These are phyloP conservation scores for Fagopyrum homotropicum DNA, from an alignment of 148 eudicot genomes.

Conservation along the genomic window DNA sequence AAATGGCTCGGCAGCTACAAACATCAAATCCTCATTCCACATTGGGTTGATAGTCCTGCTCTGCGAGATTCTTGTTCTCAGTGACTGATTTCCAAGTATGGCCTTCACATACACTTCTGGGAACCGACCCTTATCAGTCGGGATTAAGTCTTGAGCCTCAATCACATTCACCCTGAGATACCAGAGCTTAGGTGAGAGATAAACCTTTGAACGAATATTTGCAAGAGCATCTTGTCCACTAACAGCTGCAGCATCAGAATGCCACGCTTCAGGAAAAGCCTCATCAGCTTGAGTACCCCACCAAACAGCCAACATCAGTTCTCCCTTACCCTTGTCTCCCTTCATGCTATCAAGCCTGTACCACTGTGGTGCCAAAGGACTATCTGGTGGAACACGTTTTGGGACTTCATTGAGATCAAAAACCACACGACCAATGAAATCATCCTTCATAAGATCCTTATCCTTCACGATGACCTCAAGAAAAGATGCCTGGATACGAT, in stretches of 20 bases:
- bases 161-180: slow-evolving; percentile 70
- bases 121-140: slow-evolving; percentile 35
- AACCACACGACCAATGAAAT: slow-evolving; percentile 40
- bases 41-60: slow-evolving; percentile 49
- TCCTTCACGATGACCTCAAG: slow-evolving; percentile 56
- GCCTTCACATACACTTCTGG: slow-evolving; percentile 65
- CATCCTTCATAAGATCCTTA: slow-evolving; percentile 56
- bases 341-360: slow-evolving; percentile 53
- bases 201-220: slow-evolving; percentile 61
- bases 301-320: slow-evolving; percentile 78
- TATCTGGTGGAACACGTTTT: slow-evolving; percentile 65
- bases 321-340: slow-evolving; percentile 47
- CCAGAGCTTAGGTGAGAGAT: slow-evolving; percentile 73
- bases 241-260: slow-evolving; percentile 59
- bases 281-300: slow-evolving; percentile 80
- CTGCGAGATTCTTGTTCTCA: slow-evolving; percentile 47
- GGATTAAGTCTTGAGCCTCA: slow-evolving; percentile 62
- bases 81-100: slow-evolving; percentile 42
- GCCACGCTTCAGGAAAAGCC: slow-evolving; percentile 81
- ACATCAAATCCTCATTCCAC: slow-evolving; percentile 74
- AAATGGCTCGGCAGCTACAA: slow-evolving; percentile 73
- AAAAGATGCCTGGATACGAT: slow-evolving; percentile 43
- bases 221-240: slow-evolving; percentile 53
- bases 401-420: slow-evolving; percentile 66
- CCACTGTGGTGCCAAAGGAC: slow-evolving; percentile 80